Base-by-base conservation (phyloP, 2,329 filamentous ascomycete genomes). In the Trichoderma sp. region DNA sequence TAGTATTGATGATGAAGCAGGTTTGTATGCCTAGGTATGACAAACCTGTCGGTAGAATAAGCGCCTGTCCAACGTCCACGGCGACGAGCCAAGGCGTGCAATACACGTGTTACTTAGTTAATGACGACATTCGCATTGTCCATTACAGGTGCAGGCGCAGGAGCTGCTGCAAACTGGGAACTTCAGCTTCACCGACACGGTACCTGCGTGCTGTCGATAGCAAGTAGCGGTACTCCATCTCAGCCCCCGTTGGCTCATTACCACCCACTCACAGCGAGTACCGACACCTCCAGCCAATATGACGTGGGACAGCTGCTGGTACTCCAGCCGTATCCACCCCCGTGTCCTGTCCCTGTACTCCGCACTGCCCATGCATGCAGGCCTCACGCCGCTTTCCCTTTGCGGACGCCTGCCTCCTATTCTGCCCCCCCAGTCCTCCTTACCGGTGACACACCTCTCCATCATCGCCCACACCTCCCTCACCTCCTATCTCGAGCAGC, bases 301-400 rank as follows among this genome's bases (percentile, higher is more conserved):
- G 39, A 60, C 57, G 57, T 60, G 57, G 44, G 57, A 63, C 41
- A 44, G 15, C 30, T n/a, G 59, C 9, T 41, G 48, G 59, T 63
- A 47, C 59, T 9, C 50, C 30, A 24, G 41, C 34, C 6, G 59
- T 47, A 26, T 47, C 59, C 59, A 63, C 59, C 34, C 34, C 34
- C 34, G 34, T 39, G 1, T 9, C 17, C 14, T 26, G 34, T 54
- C 59, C 59, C 48, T 63, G 59, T 63, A 63, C 59, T 63, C 59
- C 59, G 59, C 59, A 55, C 59, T 47, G 41, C 59, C 17, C 50
- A 55, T 45, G 59, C 59, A 39, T 45, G 50, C 59, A 43, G 59
- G 50, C 28, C 50, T 45, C 59, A 54, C 59, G 59, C 59, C 59
- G 59, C 59, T 55, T 63, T 63, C 59, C 59, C 54, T 43, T 63